These are phyloP conservation scores for Beauveria rudraprayagi DNA, from an alignment of 2,329 filamentous ascomycete genomes.

Conservation along the genomic window DNA sequence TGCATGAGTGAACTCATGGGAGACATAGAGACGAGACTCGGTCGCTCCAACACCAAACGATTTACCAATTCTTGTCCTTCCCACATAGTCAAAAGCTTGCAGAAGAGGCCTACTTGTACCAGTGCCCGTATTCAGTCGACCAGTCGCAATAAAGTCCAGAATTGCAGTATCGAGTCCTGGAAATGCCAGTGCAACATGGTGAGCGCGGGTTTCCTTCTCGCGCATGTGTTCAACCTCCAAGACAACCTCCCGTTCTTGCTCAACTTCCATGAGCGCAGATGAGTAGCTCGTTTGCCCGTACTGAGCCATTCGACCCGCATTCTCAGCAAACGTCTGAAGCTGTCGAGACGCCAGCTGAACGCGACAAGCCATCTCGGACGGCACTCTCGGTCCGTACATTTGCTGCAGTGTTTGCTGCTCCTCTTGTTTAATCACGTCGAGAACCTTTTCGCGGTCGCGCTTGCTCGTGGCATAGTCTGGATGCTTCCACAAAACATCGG, in stretches of 20 bases:
- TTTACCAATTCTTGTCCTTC: neutral
- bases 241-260: conserved; percentile 51
- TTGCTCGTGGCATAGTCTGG: conserved; percentile 30
- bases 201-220: conserved; percentile 39
- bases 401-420: conserved; percentile 51
- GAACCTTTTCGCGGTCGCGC: conserved; percentile 21
- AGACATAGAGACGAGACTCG: neutral
- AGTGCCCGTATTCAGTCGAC: neutral
- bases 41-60: neutral
- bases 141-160: neutral
- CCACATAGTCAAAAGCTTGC: conserved; percentile 1
- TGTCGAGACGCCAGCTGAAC: neutral
- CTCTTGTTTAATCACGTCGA: conserved; percentile 30
- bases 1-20: neutral
- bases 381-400: conserved; percentile 39
- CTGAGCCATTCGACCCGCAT: neutral
- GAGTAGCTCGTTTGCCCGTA: conserved; percentile 21
- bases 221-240: conserved; percentile 50
- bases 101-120: neutral
- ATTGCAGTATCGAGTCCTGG: conserved; percentile 19
- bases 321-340: neutral
- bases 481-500: conserved; percentile 38
- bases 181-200: conserved; percentile 33
- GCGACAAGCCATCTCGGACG: neutral
- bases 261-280: conserved; percentile 51